phyloP scores from a whole-genome alignment of 2,329 filamentous ascomycete species.

The Ophiocordyceps australis region DNA sequence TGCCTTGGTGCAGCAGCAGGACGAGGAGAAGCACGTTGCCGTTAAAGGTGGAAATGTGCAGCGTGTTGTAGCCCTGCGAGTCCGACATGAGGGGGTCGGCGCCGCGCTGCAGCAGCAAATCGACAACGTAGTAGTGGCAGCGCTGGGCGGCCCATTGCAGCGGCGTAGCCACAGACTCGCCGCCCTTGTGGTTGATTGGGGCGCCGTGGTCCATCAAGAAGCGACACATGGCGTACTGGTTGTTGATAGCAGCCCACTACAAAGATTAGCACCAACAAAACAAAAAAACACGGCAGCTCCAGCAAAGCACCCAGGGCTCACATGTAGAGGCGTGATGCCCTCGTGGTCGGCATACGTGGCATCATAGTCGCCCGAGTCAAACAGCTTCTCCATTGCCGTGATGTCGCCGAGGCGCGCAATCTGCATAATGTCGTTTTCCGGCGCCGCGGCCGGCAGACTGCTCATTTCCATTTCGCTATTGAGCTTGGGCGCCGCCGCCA shows the following conservation, averaged over 20 bases:
- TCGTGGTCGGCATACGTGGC: constrained; percentile 77
- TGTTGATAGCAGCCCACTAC: constrained; percentile 98
- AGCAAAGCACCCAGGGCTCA: constrained; percentile 22
- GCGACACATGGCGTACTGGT: constrained; percentile 93
- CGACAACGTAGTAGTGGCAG: constrained; percentile 92
- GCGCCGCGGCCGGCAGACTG: constrained; percentile 19
- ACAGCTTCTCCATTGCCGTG: constrained; percentile 71
- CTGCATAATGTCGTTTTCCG: constrained; percentile 81
- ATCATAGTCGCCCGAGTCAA: constrained; percentile 65
- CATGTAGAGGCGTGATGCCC: constrained; percentile 89
- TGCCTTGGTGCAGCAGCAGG: constrained; percentile 83
- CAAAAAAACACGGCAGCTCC: not conserved
- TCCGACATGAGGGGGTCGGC: constrained; percentile 87
- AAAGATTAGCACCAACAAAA: constrained; percentile 2
- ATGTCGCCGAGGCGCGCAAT: constrained; percentile 79
- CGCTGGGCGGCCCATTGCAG: constrained; percentile 94
- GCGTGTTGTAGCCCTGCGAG: constrained; percentile 91
- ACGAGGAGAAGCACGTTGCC: constrained; percentile 84
- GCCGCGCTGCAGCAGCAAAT: constrained; percentile 77
- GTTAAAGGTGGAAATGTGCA: constrained; percentile 93
- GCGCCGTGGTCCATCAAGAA: constrained; percentile 75
- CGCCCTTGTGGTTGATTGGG: constrained; percentile 87
- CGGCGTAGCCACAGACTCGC: constrained; percentile 84
- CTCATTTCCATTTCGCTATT: constrained; percentile 40
- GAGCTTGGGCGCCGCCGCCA: constrained; percentile 33